phyloP scores from a whole-genome alignment of 1,284 basidiomycete genomes.

The Polyporus tsugae region DNA sequence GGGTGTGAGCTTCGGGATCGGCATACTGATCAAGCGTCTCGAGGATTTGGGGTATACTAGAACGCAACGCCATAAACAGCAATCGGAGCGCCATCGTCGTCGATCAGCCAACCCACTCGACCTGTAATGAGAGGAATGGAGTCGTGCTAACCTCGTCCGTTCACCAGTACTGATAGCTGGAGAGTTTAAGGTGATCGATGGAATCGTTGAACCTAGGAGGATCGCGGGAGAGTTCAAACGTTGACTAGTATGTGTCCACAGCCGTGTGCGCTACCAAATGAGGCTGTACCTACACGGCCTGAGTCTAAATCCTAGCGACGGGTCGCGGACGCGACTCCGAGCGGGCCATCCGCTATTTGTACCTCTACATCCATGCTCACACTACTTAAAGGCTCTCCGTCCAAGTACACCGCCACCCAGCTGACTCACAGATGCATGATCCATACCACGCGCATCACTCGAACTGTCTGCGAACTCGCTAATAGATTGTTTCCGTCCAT shows the following conservation, averaged over 20 bases:
- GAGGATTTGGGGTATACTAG: neutral
- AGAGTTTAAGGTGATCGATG: neutral
- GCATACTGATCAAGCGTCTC: slow-evolving; percentile 5
- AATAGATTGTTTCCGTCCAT: neutral
- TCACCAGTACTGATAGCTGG: neutral
- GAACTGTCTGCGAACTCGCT: neutral
- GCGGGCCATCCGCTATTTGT: neutral
- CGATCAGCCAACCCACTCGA: neutral
- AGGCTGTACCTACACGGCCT: neutral
- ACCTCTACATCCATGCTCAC: neutral
- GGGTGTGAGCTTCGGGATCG: slow-evolving; percentile 14
- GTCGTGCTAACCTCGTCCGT: neutral
- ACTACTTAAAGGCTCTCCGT: neutral
- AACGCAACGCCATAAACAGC: neutral
- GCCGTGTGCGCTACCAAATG: neutral
- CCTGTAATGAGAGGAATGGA: neutral
- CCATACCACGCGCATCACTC: neutral
- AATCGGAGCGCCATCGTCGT: slow-evolving; percentile 3
- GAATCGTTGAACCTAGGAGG: neutral
- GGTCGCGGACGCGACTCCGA: neutral
- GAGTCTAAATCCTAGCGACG: neutral
- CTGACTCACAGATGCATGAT: neutral
- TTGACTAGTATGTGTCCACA: neutral
- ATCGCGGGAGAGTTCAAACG: neutral
- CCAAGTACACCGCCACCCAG: neutral